Base-by-base conservation (phyloP, 2,329 filamentous ascomycete genomes). In the Claviceps spartinae region DNA sequence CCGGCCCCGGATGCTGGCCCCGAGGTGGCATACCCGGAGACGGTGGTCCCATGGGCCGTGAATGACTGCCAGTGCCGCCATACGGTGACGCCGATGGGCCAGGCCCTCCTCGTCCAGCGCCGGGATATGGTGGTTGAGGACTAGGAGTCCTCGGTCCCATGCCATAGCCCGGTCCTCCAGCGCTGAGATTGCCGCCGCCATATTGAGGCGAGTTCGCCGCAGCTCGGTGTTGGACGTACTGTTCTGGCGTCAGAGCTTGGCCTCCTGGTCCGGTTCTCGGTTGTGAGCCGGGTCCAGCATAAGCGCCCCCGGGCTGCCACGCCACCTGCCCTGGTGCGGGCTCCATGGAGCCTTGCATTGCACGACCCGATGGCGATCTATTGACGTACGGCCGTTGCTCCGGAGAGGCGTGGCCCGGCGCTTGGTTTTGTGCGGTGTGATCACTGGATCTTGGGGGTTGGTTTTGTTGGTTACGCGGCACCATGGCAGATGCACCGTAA, bases 161-260 rank as follows among this genome's bases (percentile, higher is more conserved):
- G 7, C 58, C 42, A 22, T 44, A 26, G 16, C 42, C 57, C 6
- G 62, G 41, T 22, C 74, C 70, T 55, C 74, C 75, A 46, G 75
- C 72, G 0, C 82, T 81, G 2, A 74, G 69, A 49, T 72, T 75
- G 41, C 85, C 76, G 48, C 77, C 76, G 48, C 77, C 76, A 61
- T 79, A 78, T 42, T 77, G 61, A 16, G 81, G 76, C 5, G 74
- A 74, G 47, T 75, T 70, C 9, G 74, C 72, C 18, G 75, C 72
- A 4, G 79, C 84, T 55, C 88, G 82, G 59, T 91, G 84, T 60
- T 88, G 81, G 5, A 95, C 88, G 68, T 85, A 95, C 59, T 94
- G 82, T 64, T 95, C 88, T 0, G 88, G 76, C 4, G 84, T 86
- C 13, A 95, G 62, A 8, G 69, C 74, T n/a, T 75, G 73, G 44